Evolutionary conservation across 345 rosid genomes (phyloP), one percentile per base, ranked within the genome.

Genomic region (Melastoma malabathricum): DNA sequence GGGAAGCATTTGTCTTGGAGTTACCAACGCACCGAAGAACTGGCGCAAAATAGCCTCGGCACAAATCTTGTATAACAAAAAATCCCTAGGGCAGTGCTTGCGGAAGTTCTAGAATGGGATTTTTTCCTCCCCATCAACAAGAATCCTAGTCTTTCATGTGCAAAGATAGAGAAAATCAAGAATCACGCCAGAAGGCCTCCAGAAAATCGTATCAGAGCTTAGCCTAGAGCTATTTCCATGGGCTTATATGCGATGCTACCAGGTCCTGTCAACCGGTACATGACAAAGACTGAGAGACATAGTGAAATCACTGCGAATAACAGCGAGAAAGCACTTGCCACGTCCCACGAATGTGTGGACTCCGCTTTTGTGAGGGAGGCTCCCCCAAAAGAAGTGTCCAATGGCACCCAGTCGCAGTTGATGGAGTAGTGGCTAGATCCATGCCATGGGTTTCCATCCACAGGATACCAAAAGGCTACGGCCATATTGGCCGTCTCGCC

Each of bases 381-480:
- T 51, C 69, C 57, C 18, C 76, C 77, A 1, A 68, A 47, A 44
- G 86, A 60, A 52, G 84, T 67, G 45, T 87, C 95, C 70, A 92
- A 41, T 3, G 77, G 68, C 18, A 76, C 63, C 98, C 98, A 92
- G 50, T 82, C 83, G 46, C 98, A 92, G 72, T 72, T 72, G 46
- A 84, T 68, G 3, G 90, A 60, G 61, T 78, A 92, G 68, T 92
- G 98, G n/a, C 80, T 86, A 5, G 97, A 82, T 48, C 87, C 85
- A 19, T 77, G 86, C 98, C 98, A 92, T 14, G 84, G 69, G 19
- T 70, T 81, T 64, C 80, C 79, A 6, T 78, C 82, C 15, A 67
- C 77, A 12, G 98, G 95, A 68, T 87, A 92, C 98, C 98, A 87
- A 77, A 84, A 84, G 61, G 90, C 95, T 46, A 67, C 94, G 6